These are phyloP conservation scores for Pseudofabraea citricarpa DNA, from an alignment of 2,329 filamentous ascomycete species.

Conservation along the genomic window DNA sequence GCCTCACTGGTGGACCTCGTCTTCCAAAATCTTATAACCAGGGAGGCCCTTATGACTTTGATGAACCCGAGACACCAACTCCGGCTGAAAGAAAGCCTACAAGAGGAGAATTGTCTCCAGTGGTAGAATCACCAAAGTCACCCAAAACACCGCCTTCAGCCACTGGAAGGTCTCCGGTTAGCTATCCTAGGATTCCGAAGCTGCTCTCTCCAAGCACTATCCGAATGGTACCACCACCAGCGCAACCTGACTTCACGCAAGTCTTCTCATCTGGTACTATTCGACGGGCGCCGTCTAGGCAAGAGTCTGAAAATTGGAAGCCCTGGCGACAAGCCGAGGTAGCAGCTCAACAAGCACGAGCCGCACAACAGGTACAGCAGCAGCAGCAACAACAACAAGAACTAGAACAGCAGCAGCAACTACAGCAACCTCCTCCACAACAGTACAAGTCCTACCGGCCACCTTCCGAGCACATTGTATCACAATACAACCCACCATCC, in stretches of 20 bases:
- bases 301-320: slow-evolving; percentile 1
- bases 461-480: slow-evolving; percentile 2
- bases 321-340: slow-evolving; percentile 23
- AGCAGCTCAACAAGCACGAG: slow-evolving; percentile 12
- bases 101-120: slow-evolving; percentile 22
- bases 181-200: slow-evolving; percentile 9
- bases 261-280: neutral
- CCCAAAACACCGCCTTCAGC: slow-evolving; percentile 6
- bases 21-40: slow-evolving; percentile 11
- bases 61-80: slow-evolving; percentile 6
- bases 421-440: slow-evolving; percentile 3
- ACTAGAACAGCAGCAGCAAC: neutral
- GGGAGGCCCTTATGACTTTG: slow-evolving; percentile 19
- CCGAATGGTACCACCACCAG: slow-evolving; percentile 14
- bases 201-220: neutral
- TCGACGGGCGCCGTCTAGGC: neutral
- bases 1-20: slow-evolving; percentile 1
- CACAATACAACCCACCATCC: neutral
- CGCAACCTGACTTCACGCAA: slow-evolving; percentile 14
- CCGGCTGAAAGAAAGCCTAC: too few relatives aligned
- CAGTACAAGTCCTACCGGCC: slow-evolving; percentile 7
- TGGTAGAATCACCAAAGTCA: slow-evolving; percentile 21
- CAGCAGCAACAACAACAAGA: slow-evolving; percentile 3
- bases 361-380: slow-evolving; percentile 6
- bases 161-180: slow-evolving; percentile 8